Evolutionary conservation across 192 early-diverging fungal genomes (phyloP), one percentile per base, ranked within the genome.

Genomic region (Powellomyces hirtus): DNA sequence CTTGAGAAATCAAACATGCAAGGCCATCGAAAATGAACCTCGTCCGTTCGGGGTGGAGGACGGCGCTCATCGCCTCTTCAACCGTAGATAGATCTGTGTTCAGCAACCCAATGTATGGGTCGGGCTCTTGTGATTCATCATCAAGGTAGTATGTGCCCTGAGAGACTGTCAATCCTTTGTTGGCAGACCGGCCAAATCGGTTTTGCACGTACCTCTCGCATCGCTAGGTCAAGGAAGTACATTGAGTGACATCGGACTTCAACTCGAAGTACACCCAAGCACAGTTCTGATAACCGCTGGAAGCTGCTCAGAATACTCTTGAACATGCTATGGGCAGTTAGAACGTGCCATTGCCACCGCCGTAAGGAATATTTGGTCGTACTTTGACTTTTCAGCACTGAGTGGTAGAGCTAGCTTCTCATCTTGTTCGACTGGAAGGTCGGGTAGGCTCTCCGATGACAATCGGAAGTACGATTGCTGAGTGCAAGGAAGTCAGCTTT

Each of bases 21-120:
- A 97, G 71, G 2, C 92, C 92, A 49, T 91, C 90, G 84, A 94
- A 94, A 20, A 94, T 71, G 66, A 95, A 90, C 29, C 88, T 90
- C 18, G 89, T 79, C 44, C 89, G 87, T 59, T 79, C 72, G 8
- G 77, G 38, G 0, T 90, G 86, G 51, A 96, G 63, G 16, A 85
- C 85, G 1, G 75, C 74, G 53, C 73, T 75, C 40, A 93, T 76
- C 31, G 81, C 81, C 42, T 94, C 94, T 68, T 97, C 91, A 34
- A 88, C 78, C 13, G 84, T 78, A 22, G 89, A 82, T 20, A 96
- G 70, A 45, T 95, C 91, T 44, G 86, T 71, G 66, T 95, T 97
- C 20, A 96, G 83, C 22, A 82, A 71, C 59, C 89, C 84, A 34
- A 97, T 87, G 76, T 94, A 96, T 36, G 88, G 88, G 70, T 97